Conservation (phyloP, 345 rosid genomes). For the Zanthoxylum bungeanum region DNA sequence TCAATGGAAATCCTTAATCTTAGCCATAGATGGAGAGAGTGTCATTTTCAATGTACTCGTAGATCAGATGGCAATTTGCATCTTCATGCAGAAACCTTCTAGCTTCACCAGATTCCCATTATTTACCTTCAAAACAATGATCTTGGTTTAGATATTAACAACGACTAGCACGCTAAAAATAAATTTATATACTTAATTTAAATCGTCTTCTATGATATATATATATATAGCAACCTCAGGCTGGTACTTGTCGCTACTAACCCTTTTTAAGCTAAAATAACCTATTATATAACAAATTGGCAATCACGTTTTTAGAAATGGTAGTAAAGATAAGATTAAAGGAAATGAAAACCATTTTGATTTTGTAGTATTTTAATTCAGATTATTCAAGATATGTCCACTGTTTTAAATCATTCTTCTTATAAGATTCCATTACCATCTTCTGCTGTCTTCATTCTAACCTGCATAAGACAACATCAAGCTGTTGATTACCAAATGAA, state of each 20-base stretch:
- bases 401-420: not conserved
- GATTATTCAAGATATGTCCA: not conserved
- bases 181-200: not conserved
- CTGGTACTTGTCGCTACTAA: conserved; percentile 4
- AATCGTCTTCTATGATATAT: not conserved
- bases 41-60: conserved; percentile 54
- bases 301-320: not conserved
- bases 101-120: conserved; percentile 70
- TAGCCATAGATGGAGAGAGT: conserved; percentile 61
- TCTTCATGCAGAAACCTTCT: conserved; percentile 71
- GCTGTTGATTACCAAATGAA: not conserved
- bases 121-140: conserved; percentile 45
- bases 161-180: not conserved
- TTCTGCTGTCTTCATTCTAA: not conserved
- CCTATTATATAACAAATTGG: not conserved
- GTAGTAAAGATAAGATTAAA: not conserved
- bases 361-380: not conserved
- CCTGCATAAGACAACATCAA: not conserved
- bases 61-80: conserved; percentile 56
- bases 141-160: not conserved
- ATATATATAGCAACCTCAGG: not conserved
- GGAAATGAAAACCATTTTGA: not conserved
- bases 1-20: conserved; percentile 51
- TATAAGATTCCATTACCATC: conserved; percentile 1
- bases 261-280: not conserved